Conservation (phyloP, 1,139 yeast species). For the Arxiozyma slooffiae region DNA sequence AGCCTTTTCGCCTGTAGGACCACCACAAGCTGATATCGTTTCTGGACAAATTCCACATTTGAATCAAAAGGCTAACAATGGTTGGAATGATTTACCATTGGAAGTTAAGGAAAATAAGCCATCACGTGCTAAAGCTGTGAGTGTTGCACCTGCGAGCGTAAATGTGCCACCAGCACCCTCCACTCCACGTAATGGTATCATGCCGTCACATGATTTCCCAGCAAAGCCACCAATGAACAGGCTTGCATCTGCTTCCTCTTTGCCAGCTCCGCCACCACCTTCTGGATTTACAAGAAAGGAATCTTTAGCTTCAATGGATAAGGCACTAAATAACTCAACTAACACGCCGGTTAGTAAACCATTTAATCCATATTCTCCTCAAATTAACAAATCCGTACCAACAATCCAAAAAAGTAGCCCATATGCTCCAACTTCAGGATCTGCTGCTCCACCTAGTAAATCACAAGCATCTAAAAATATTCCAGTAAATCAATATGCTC, state of each 20-base stretch:
- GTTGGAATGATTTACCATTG: slow-evolving; percentile 93
- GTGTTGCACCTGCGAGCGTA: slow-evolving; percentile 25
- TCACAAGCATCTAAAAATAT: slow-evolving; percentile 15
- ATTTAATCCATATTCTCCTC: slow-evolving; percentile 32
- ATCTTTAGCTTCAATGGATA: not conserved
- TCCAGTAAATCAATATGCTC: slow-evolving; percentile 1
- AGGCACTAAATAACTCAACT: not conserved
- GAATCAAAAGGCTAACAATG: slow-evolving; percentile 58
- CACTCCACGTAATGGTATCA: slow-evolving; percentile 6
- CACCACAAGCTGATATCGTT: slow-evolving; percentile 12
- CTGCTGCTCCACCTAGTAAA: slow-evolving; percentile 16
- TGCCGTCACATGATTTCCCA: not conserved
- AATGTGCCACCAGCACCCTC: slow-evolving; percentile 7
- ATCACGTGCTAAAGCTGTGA: slow-evolving; percentile 36
- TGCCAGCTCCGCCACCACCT: slow-evolving; percentile 22
- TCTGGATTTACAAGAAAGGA: slow-evolving; percentile 7
- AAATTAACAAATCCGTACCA: slow-evolving; percentile 36
- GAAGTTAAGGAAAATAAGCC: slow-evolving; percentile 43
- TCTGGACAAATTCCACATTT: slow-evolving; percentile 32
- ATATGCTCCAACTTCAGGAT: slow-evolving; percentile 8
- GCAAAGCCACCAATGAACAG: slow-evolving; percentile 19
- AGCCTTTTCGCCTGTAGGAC: slow-evolving; percentile 10
- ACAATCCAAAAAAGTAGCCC: slow-evolving; percentile 14
- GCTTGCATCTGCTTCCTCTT: slow-evolving; percentile 16
- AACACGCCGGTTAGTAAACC: slow-evolving; percentile 16